These are phyloP conservation scores for Verticillium klebahnii DNA, from an alignment of 2,329 filamentous ascomycete genomes.

Conservation along the genomic window DNA sequence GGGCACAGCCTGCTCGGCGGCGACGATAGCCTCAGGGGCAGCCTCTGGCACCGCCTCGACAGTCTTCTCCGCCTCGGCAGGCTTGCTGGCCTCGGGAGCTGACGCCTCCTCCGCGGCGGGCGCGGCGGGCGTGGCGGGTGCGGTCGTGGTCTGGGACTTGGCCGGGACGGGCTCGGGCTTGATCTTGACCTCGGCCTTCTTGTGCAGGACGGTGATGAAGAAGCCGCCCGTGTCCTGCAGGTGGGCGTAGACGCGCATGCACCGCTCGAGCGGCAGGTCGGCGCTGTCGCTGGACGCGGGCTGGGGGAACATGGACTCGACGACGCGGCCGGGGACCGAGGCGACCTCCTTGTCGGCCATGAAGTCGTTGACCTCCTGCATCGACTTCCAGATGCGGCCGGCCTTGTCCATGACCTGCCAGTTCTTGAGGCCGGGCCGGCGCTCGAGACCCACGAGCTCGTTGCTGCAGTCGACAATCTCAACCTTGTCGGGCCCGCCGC, in stretches of 20 bases:
- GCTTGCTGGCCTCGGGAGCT: not conserved
- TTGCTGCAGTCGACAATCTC: conserved; percentile 79
- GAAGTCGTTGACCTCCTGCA: conserved; percentile 40
- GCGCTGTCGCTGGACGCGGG: conserved; percentile 48
- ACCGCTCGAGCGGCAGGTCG: conserved; percentile 76
- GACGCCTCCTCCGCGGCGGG: not conserved
- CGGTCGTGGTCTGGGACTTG: conserved; percentile 48
- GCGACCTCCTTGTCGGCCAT: conserved; percentile 13
- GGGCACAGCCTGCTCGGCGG: conserved; percentile 8
- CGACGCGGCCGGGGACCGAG: conserved; percentile 60
- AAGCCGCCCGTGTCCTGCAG: conserved; percentile 95
- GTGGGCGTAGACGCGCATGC: conserved; percentile 92
- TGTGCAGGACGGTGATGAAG: conserved; percentile 94
- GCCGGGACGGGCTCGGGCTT: conserved; percentile 44
- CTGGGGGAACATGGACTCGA: conserved; percentile 78
- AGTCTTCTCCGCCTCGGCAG: not conserved
- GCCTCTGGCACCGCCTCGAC: not conserved
- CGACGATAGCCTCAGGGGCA: conserved; percentile 7
- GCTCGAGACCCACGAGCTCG: conserved; percentile 70
- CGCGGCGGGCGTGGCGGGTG: conserved; percentile 5
- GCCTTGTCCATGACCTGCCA: conserved; percentile 94
- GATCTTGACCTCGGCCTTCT: conserved; percentile 76
- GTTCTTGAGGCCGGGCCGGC: conserved; percentile 68
- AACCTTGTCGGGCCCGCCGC: conserved; percentile 77
- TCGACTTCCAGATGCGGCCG: conserved; percentile 72